Conservation (phyloP, 306 rosid genomes). For the Cicer chorassanicum region DNA sequence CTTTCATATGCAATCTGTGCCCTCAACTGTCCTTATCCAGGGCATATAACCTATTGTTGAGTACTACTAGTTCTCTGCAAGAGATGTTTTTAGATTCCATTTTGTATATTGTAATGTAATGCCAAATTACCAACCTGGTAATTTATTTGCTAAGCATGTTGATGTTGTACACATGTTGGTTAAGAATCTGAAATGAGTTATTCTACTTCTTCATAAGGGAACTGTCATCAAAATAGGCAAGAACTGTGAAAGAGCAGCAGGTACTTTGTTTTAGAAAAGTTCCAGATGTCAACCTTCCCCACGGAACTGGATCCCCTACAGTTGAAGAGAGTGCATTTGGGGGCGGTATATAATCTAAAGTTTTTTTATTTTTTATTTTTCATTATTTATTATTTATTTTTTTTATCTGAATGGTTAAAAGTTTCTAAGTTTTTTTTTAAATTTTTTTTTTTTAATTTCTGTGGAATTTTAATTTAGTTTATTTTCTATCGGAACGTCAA, state of each 20-base stretch:
- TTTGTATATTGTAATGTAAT: conserved; percentile 3
- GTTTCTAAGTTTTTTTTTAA: too few species aligned
- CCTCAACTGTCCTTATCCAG: not conserved
- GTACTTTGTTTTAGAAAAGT: conserved; percentile 3
- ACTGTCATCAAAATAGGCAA: not conserved
- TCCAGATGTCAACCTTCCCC: conserved; percentile 16
- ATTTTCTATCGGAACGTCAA: too few species aligned
- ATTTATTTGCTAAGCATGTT: not conserved
- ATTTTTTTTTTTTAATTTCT: too few species aligned
- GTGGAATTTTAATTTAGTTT: too few species aligned
- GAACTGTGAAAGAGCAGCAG: conserved; percentile 1
- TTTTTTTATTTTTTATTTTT: too few species aligned
- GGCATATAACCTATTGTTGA: not conserved
- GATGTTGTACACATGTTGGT: conserved; percentile 8
- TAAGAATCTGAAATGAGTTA: not conserved
- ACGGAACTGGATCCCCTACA: not conserved
- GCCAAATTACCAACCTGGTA: not conserved
- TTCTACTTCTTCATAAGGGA: conserved; percentile 6
- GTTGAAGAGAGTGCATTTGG: not conserved
- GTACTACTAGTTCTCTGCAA: not conserved
- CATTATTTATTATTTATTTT: too few species aligned
- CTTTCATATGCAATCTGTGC: not conserved
- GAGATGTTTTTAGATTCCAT: conserved; percentile 1
- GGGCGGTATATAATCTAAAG: not conserved
- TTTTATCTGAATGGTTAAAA: too few species aligned